Evolutionary conservation across 2,329 filamentous ascomycete species (phyloP).

Genomic region (Fusarium sacchari): DNA sequence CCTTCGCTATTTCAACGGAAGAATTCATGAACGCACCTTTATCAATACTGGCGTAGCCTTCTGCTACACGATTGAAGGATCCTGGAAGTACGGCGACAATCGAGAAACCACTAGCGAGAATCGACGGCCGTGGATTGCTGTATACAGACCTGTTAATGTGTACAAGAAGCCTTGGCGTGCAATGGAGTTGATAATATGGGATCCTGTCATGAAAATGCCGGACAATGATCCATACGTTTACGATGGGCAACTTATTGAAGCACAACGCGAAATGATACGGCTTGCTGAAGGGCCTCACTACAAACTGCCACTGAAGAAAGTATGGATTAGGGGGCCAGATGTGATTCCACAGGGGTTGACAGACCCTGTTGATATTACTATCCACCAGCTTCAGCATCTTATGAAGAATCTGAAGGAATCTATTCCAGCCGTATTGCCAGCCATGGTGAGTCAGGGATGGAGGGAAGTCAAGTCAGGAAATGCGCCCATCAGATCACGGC

Average conservation of each 20-base stretch:
- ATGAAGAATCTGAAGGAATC: conserved; percentile 45
- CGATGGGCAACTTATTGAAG: conserved; percentile 53
- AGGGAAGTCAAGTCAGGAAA: conserved; percentile 41
- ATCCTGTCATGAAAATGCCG: conserved; percentile 49
- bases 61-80: conserved; percentile 60
- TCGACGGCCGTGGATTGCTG: conserved; percentile 62
- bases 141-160: conserved; percentile 57
- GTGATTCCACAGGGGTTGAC: conserved; percentile 30
- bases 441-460: conserved; percentile 53
- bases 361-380: conserved; percentile 55
- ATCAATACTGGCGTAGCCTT: conserved; percentile 50
- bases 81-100: conserved; percentile 46
- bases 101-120: conserved; percentile 28
- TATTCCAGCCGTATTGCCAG: conserved; percentile 49
- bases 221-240: conserved; percentile 24
- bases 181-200: conserved; percentile 67
- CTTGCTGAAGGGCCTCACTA: conserved; percentile 44
- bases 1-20: conserved; percentile 18
- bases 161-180: conserved; percentile 45
- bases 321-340: conserved; percentile 59
- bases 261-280: conserved; percentile 58
- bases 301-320: conserved; percentile 48
- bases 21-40: conserved; percentile 14
- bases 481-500: background rate
- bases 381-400: conserved; percentile 50